These are phyloP conservation scores for Phragmites australis DNA, from an alignment of 176 grass and related monocot genomes.

Conservation along the genomic window DNA sequence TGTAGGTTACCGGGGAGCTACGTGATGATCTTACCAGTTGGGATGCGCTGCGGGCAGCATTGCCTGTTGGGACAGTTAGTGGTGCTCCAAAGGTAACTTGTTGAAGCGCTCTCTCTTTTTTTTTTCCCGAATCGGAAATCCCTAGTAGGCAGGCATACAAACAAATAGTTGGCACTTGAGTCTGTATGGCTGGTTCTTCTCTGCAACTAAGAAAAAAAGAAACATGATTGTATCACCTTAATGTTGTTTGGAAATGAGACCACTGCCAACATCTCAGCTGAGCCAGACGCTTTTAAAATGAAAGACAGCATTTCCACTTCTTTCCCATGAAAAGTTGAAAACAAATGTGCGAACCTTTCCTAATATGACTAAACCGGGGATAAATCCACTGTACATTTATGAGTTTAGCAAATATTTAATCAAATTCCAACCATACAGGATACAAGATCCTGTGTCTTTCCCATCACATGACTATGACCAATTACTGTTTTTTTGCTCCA, in stretches of 20 bases:
- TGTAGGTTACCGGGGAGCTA: slow-evolving; percentile 78
- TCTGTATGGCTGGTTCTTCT: too few species aligned
- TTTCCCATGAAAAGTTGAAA: not conserved
- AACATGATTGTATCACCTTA: not conserved
- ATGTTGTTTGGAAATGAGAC: not conserved
- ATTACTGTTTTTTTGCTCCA: not conserved
- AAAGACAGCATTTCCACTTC: not conserved
- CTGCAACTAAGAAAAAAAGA: too few species aligned
- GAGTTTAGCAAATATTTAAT: not conserved
- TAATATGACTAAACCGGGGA: not conserved
- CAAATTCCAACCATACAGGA: not conserved
- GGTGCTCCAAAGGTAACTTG: slow-evolving; percentile 85
- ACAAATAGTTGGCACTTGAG: not conserved
- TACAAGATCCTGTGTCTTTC: not conserved
- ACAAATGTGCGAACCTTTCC: not conserved
- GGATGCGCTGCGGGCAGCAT: slow-evolving; percentile 78
- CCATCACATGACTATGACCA: not conserved
- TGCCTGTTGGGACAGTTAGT: slow-evolving; percentile 94
- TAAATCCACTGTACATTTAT: not conserved
- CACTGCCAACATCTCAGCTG: not conserved
- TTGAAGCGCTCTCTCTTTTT: not conserved
- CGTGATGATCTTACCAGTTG: slow-evolving; percentile 76
- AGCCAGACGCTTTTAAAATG: not conserved
- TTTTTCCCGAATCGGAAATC: not conserved
- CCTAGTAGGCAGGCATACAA: not conserved